Evolutionary conservation across 2,329 filamentous ascomycete genomes (phyloP).

Genomic region (Pseudopyricularia cyperi): DNA sequence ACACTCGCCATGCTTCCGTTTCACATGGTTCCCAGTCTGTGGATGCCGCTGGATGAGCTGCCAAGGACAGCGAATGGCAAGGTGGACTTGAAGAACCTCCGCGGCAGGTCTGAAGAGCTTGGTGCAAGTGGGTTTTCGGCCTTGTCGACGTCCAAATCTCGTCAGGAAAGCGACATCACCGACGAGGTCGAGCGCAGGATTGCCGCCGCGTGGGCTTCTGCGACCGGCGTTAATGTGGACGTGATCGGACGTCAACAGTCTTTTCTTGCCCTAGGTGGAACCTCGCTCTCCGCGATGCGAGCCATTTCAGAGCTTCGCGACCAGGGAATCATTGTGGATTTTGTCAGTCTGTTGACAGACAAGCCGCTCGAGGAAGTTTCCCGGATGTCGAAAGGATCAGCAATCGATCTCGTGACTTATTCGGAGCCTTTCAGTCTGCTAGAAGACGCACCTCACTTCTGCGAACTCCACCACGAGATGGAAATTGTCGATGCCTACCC

Average conservation of each 20-base stretch:
- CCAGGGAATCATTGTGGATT: not conserved
- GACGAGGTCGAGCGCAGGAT: constrained; percentile 2
- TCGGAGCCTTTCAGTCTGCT: not conserved
- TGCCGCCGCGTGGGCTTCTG: constrained; percentile 5
- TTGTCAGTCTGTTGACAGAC: constrained; percentile 1
- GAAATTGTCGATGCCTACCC: constrained; percentile 10
- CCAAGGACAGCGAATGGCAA: constrained; percentile 14
- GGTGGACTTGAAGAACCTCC: constrained; percentile 6
- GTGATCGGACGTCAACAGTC: constrained; percentile 3
- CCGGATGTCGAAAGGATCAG: too few species aligned
- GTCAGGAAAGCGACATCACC: constrained; percentile 3
- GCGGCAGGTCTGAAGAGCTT: constrained; percentile 3
- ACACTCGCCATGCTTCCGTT: constrained; percentile 8
- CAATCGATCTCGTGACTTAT: not conserved
- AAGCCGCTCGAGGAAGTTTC: not conserved
- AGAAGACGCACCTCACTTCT: not conserved
- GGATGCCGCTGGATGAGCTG: constrained; percentile 9
- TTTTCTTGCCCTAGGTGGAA: constrained; percentile 9
- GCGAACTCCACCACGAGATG: not conserved
- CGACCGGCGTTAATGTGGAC: constrained; percentile 4
- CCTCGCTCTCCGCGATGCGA: constrained; percentile 9
- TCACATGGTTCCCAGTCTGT: constrained; percentile 13
- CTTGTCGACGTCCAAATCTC: too few species aligned
- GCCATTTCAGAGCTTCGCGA: constrained; percentile 3
- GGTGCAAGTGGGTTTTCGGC: not conserved